Percentiles rank a stretch among this genome's conserved stretches.
Conservation (phyloP, 106 monocot species). For the Cymbidium sinense region DNA sequence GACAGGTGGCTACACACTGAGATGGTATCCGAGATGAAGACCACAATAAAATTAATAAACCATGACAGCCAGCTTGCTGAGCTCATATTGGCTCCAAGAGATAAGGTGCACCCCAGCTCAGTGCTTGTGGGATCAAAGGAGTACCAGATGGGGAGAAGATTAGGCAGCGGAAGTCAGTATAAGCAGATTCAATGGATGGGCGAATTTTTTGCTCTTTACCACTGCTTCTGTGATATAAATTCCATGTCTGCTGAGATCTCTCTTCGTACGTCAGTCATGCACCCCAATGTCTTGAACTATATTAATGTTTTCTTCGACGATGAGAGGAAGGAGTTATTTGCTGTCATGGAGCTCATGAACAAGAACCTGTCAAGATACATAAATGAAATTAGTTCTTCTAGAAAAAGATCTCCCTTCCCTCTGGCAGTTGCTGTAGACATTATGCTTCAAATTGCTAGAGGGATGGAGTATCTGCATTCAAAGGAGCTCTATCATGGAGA, state of each 20-base stretch:
- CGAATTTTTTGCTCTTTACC: conserved; percentile 33
- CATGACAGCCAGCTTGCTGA: conserved; percentile 35
- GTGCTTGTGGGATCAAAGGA: conserved; percentile 33
- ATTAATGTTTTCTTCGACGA: conserved; percentile 49
- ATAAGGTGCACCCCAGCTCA: conserved; percentile 32
- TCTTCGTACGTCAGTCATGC: conserved; percentile 29
- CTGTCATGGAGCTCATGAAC: conserved; percentile 63
- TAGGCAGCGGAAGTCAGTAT: conserved; percentile 27
- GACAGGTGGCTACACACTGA: conserved; percentile 56
- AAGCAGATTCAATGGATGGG: conserved; percentile 68
- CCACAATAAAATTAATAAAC: conserved; percentile 16
- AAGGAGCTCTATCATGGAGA: conserved; percentile 52
- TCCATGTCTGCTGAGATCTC: conserved; percentile 31
- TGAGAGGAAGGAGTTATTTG: conserved; percentile 33
- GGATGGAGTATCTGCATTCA: conserved; percentile 79
- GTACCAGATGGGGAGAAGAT: conserved; percentile 34
- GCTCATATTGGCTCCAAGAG: conserved; percentile 13
- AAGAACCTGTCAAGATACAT: conserved; percentile 43
- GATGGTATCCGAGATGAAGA: conserved; percentile 24
- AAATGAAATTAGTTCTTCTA: conserved; percentile 37
- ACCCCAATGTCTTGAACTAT: conserved; percentile 42
- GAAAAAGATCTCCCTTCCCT: conserved; percentile 40
- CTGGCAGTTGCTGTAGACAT: conserved; percentile 51
- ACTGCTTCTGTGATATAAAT: conserved; percentile 35
- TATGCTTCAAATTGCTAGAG: conserved; percentile 71